A percentile compares a stretch with the other conserved stretches of the same genome.
These are phyloP conservation scores for Aureobasidium lini DNA, from an alignment of 2,329 filamentous ascomycete genomes.

Conservation along the genomic window DNA sequence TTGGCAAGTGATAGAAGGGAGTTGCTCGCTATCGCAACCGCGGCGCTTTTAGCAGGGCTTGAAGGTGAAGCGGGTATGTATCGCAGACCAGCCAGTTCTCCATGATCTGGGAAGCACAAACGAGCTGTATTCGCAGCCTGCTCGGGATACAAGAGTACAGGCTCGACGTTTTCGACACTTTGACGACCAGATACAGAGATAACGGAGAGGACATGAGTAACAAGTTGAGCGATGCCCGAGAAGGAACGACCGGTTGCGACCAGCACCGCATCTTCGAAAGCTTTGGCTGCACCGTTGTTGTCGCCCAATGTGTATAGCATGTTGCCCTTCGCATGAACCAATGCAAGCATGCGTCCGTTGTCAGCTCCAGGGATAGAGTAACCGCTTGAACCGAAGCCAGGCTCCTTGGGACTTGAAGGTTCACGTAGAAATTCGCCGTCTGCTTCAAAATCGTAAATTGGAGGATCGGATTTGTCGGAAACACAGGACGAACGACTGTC, in stretches of 20 bases:
- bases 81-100: constrained; percentile 71
- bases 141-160: constrained; percentile 74
- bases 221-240: constrained; percentile 67
- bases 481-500: constrained; percentile 47
- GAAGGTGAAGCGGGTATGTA: constrained; percentile 52
- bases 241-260: constrained; percentile 71
- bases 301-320: constrained; percentile 90
- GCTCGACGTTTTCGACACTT: constrained; percentile 40
- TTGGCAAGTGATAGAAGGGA: constrained; percentile 90
- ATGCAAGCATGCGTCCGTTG: constrained; percentile 85
- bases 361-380: constrained; percentile 79
- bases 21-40: constrained; percentile 90
- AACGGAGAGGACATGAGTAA: constrained; percentile 66
- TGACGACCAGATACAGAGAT: constrained; percentile 36
- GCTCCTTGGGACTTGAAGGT: constrained; percentile 35
- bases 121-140: constrained; percentile 74
- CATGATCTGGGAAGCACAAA: constrained; percentile 69
- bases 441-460: constrained; percentile 49
- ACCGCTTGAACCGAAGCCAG: constrained; percentile 68
- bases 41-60: constrained; percentile 65
- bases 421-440: constrained; percentile 27
- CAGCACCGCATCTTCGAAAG: constrained; percentile 90
- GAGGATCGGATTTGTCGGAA: constrained; percentile 50
- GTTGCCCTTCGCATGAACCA: constrained; percentile 96
- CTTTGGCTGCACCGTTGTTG: constrained; percentile 68